A percentile compares a stretch with the other conserved stretches of the same genome.
These are phyloP conservation scores for Mortierella claussenii DNA, from an alignment of 192 early-diverging fungal genomes.

Conservation along the genomic window DNA sequence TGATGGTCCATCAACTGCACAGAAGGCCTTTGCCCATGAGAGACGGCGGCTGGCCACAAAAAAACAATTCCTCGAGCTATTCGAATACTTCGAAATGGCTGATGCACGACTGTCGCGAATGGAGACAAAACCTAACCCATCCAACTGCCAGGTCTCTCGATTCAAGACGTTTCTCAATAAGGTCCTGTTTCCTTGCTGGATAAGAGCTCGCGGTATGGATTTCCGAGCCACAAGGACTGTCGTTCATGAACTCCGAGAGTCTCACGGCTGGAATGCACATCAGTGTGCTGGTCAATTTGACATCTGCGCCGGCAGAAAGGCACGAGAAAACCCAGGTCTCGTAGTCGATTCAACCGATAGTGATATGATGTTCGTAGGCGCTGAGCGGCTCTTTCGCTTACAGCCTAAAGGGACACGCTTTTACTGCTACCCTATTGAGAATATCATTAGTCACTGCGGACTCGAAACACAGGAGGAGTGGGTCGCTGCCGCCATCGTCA, in stretches of 20 bases:
- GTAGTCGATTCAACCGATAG: slow-evolving; percentile 23
- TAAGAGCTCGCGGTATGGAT: slow-evolving; percentile 22
- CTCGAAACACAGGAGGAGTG: slow-evolving; percentile 25
- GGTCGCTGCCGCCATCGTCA: slow-evolving; percentile 22
- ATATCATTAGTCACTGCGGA: slow-evolving; percentile 15
- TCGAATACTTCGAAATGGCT: slow-evolving; percentile 11
- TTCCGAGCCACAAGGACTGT: slow-evolving; percentile 17
- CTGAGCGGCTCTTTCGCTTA: slow-evolving; percentile 17
- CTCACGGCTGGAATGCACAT: slow-evolving; percentile 25
- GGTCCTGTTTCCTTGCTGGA: slow-evolving; percentile 24
- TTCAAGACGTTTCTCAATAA: slow-evolving; percentile 28
- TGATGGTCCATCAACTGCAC: slow-evolving; percentile 23
- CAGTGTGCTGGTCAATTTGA: slow-evolving; percentile 27
- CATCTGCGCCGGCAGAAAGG: slow-evolving; percentile 19
- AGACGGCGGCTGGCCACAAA: slow-evolving; percentile 13
- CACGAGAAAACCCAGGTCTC: slow-evolving; percentile 25
- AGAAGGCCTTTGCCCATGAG: slow-evolving; percentile 28
- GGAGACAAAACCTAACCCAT: slow-evolving; percentile 20
- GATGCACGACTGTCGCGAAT: slow-evolving; percentile 18
- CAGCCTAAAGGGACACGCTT: slow-evolving; percentile 13
- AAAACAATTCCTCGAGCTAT: slow-evolving; percentile 17
- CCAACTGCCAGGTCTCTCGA: slow-evolving; percentile 24
- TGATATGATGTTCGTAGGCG: slow-evolving; percentile 29
- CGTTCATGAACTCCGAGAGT: slow-evolving; percentile 20
- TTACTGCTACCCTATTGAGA: slow-evolving; percentile 20